Base-by-base conservation (phyloP, 164 flowering plant genomes). In the Kalanchoe fedtschenkoi region DNA sequence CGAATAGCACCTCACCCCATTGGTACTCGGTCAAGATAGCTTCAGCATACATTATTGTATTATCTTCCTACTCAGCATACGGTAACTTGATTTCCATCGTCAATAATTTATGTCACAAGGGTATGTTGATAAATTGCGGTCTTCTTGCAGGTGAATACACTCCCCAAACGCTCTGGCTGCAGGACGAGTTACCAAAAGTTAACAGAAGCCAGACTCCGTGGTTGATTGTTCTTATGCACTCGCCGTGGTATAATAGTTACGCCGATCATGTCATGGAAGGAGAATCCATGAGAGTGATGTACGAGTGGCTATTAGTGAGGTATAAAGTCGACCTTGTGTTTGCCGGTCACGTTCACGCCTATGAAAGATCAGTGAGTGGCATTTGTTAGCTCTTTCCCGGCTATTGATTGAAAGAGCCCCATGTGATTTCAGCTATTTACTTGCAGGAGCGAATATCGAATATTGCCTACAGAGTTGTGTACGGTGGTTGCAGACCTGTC, bases 21-120 rank as follows among this genome's bases (percentile, higher is more conserved):
- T 58, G 61, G 61, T 58, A 58, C 61, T 58, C 61, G 28, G 41
- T 58, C n/a, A 58, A 58, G 24, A 58, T 34, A 34, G 61, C 61
- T 58, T 58, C 61, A 33, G 61, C 61, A 34, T 58, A 58, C 41
- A 58, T 58, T 26, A 58, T 58, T 34, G 61, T 58, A 19, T 37
- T 58, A 24, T 58, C 61, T 17, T 58, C 61, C 19, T 58, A 58
- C 41, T 58, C 61, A 19, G 61, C 61, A n/a, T 34, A 34, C 13
- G 61, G 61, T 58, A 34, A 58, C 4, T 15, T 8, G 26, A 6
- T 2, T 47, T 47, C 11, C 54, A 22, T 7, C 24, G 22, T 51
- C 56, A 44, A 10, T 19, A 21, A n/a, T n/a, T 9, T 44, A 9
- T 19, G 11, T 51, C 4, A 24, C 26, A 26, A 26, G 28, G 11